Evolutionary conservation across 306 rosid species (phyloP).

Genomic region (Geum urbanum): DNA sequence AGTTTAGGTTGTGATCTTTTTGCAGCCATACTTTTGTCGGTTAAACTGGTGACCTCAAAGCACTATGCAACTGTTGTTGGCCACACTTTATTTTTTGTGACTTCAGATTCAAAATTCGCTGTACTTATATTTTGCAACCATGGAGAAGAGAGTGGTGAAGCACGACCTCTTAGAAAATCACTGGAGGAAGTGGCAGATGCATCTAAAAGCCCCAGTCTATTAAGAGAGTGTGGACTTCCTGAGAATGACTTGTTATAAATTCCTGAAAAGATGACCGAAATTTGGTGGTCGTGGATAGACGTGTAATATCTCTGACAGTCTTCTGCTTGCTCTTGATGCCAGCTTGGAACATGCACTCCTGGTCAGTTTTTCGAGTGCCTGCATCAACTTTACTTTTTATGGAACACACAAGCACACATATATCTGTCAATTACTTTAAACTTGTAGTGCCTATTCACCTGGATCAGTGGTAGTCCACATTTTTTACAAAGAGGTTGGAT

Average conservation of each 20-base stretch:
- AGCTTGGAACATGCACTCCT: slow-evolving; percentile 92
- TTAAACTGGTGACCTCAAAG: too few relatives aligned
- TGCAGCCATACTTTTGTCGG: too few relatives aligned
- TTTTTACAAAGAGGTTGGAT: too few relatives aligned
- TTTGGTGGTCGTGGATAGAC: slow-evolving; percentile 90
- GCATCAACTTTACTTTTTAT: not conserved
- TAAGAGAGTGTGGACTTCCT: slow-evolving; percentile 73
- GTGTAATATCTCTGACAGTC: slow-evolving; percentile 76
- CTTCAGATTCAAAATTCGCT: too few relatives aligned
- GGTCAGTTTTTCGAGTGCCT: slow-evolving; percentile 48
- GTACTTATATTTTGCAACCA: too few relatives aligned
- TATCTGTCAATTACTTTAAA: not conserved
- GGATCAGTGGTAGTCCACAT: too few relatives aligned
- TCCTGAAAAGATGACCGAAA: slow-evolving; percentile 66
- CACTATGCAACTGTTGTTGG: too few relatives aligned
- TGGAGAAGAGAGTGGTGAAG: slow-evolving; percentile 93
- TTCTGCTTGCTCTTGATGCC: slow-evolving; percentile 92
- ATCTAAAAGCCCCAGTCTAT: slow-evolving; percentile 51
- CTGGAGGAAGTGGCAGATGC: slow-evolving; percentile 81
- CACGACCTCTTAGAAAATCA: slow-evolving; percentile 79
- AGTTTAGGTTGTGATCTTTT: too few relatives aligned
- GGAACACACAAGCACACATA: not conserved
- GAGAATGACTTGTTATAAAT: slow-evolving; percentile 58
- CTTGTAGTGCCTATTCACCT: too few relatives aligned
- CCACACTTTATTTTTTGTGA: too few relatives aligned